A percentile compares a stretch with the other conserved stretches of the same genome.
These are phyloP conservation scores for Pleurotus pulmonarius DNA, from an alignment of 768 basidiomycete genomes.

Conservation along the genomic window DNA sequence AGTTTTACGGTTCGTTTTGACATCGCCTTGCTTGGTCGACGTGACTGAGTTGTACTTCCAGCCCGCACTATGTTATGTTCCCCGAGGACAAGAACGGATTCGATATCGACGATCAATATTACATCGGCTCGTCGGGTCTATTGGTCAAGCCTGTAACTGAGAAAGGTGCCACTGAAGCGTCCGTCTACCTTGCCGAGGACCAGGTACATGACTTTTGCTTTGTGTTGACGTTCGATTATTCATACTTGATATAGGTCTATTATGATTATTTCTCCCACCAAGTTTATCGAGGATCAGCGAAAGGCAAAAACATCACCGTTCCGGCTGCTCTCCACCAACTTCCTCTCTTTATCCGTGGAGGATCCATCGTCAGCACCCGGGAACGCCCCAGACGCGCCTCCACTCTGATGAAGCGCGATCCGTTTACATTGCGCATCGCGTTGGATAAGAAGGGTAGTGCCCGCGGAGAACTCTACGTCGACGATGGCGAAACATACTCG, in stretches of 20 bases:
- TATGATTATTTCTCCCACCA: conserved; percentile 86
- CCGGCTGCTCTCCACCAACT: conserved; percentile 75
- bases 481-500: conserved; percentile 85
- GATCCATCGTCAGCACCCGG: conserved; percentile 84
- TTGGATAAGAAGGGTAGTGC: conserved; percentile 60
- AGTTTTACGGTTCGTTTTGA: conserved; percentile 61
- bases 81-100: conserved; percentile 87
- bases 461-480: conserved; percentile 86
- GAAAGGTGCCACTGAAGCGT: conserved; percentile 63
- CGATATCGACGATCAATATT: conserved; percentile 91
- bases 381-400: conserved; percentile 86
- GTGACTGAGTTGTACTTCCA: conserved; percentile 22
- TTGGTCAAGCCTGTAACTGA: conserved; percentile 88
- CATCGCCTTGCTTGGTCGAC: not conserved
- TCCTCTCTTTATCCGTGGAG: conserved; percentile 87
- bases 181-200: conserved; percentile 84
- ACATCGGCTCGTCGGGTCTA: conserved; percentile 82
- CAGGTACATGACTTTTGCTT: conserved; percentile 40
- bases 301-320: conserved; percentile 71
- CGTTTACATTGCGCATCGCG: conserved; percentile 87
- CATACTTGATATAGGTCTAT: conserved; percentile 57
- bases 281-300: conserved; percentile 61
- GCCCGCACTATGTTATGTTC: conserved; percentile 95
- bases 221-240: not conserved
- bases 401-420: conserved; percentile 84